Percentiles rank a stretch among this genome's conserved stretches.
Conservation (phyloP, 768 basidiomycete species). For the Piloderma croceum region DNA sequence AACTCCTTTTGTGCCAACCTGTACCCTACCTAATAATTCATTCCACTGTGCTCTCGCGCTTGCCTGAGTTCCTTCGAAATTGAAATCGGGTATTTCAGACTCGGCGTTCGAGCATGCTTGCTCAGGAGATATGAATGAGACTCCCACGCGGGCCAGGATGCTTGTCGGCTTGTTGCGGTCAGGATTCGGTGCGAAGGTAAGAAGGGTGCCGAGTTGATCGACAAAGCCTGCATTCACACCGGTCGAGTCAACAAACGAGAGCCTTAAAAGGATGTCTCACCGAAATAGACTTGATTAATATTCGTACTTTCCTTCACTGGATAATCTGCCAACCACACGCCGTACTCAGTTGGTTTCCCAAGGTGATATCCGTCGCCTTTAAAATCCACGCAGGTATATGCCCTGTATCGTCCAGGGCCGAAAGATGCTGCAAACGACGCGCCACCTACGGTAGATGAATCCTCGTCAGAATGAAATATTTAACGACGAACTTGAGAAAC, state of each 20-base stretch:
- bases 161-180: slow-evolving; percentile 28
- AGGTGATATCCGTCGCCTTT: slow-evolving; percentile 45
- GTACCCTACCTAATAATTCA: slow-evolving; percentile 48
- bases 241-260: neutral
- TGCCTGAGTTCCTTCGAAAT: slow-evolving; percentile 30
- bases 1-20: slow-evolving; percentile 46
- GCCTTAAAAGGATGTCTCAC: slow-evolving; percentile 22
- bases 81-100: slow-evolving; percentile 52
- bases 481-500: slow-evolving; percentile 1
- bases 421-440: slow-evolving; percentile 50
- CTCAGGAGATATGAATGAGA: slow-evolving; percentile 54
- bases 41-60: slow-evolving; percentile 49
- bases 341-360: slow-evolving; percentile 47
- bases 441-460: slow-evolving; percentile 22
- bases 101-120: slow-evolving; percentile 61
- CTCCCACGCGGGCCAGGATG: slow-evolving; percentile 57
- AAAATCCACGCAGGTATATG: slow-evolving; percentile 59
- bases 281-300: slow-evolving; percentile 43
- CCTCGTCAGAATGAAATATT: neutral
- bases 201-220: slow-evolving; percentile 47
- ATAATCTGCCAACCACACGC: slow-evolving; percentile 47
- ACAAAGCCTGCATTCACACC: slow-evolving; percentile 39
- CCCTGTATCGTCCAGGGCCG: slow-evolving; percentile 52
- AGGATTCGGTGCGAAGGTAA: slow-evolving; percentile 45
- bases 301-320: slow-evolving; percentile 42